phyloP scores from a whole-genome alignment of 1,284 basidiomycete genomes.

The Kwoniella shivajii region DNA sequence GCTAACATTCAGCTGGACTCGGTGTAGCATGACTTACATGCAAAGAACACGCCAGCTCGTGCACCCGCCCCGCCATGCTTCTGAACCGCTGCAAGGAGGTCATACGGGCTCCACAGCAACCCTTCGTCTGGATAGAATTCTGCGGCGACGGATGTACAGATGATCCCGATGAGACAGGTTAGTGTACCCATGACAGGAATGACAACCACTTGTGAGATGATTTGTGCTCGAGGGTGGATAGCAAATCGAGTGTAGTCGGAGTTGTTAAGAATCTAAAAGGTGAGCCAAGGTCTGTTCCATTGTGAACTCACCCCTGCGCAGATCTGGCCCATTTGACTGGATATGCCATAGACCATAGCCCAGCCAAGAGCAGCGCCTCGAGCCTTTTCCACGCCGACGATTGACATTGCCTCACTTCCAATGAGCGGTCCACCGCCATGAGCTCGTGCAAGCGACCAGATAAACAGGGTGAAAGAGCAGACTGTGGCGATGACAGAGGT shows the following conservation, averaged over 20 bases:
- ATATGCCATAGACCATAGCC: constrained; percentile 50
- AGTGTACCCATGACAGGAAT: constrained; percentile 48
- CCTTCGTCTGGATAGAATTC: constrained; percentile 48
- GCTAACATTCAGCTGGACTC: constrained; percentile 16
- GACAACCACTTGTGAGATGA: constrained; percentile 33
- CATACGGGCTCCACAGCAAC: constrained; percentile 52
- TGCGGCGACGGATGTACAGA: constrained; percentile 49
- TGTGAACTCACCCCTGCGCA: constrained; percentile 33
- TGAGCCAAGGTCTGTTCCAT: not conserved
- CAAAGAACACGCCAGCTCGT: constrained; percentile 54
- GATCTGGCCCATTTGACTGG: constrained; percentile 28
- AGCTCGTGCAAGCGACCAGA: constrained; percentile 48
- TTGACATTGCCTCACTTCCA: constrained; percentile 27
- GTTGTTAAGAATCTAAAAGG: constrained; percentile 32
- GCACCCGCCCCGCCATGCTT: constrained; percentile 40
- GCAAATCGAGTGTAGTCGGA: constrained; percentile 44
- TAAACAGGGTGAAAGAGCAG: constrained; percentile 47
- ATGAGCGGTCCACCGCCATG: constrained; percentile 51
- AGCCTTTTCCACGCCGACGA: constrained; percentile 29
- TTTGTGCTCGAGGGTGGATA: constrained; percentile 25
- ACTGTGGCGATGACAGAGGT: constrained; percentile 43
- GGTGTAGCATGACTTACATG: constrained; percentile 16
- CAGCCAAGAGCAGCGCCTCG: constrained; percentile 46
- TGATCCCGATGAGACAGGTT: constrained; percentile 52
- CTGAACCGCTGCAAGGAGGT: constrained; percentile 46